These are phyloP conservation scores for Neurospora terricola DNA, from an alignment of 495 filamentous ascomycete species.

Conservation along the genomic window DNA sequence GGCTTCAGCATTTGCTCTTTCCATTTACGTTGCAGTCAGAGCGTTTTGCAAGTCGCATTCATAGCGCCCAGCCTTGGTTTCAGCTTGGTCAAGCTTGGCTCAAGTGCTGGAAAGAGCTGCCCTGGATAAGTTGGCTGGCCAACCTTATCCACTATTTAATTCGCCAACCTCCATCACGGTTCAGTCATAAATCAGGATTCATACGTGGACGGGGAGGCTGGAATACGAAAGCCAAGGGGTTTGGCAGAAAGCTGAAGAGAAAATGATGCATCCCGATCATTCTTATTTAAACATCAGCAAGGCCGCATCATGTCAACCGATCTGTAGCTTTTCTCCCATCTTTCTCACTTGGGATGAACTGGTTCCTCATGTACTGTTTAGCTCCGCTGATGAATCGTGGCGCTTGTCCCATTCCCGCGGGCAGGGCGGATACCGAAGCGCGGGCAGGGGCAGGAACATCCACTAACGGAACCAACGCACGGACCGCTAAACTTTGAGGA, in stretches of 20 bases:
- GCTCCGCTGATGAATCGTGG: not conserved
- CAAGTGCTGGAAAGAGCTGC: not conserved
- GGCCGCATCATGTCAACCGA: not conserved
- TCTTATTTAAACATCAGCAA: not conserved
- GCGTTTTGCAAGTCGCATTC: not conserved
- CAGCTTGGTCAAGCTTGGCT: not conserved
- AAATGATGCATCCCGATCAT: no score
- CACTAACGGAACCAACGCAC: not conserved
- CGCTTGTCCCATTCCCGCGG: not conserved
- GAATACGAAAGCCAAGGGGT: not conserved
- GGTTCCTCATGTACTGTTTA: not conserved
- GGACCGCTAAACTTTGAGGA: not conserved
- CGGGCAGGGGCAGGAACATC: not conserved
- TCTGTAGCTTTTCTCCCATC: not conserved
- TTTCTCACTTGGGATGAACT: not conserved
- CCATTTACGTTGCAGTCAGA: not conserved
- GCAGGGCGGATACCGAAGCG: not conserved
- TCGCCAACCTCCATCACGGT: not conserved
- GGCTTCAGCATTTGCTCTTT: not conserved
- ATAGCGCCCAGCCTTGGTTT: not conserved
- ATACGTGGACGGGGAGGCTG: not conserved
- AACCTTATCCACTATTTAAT: conserved; percentile 18
- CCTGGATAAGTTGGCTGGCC: conserved; percentile 27
- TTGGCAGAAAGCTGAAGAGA: not conserved
- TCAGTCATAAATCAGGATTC: not conserved